phyloP scores from a whole-genome alignment of 23 red algal genomes.

The Gracilariopsis chorda region DNA sequence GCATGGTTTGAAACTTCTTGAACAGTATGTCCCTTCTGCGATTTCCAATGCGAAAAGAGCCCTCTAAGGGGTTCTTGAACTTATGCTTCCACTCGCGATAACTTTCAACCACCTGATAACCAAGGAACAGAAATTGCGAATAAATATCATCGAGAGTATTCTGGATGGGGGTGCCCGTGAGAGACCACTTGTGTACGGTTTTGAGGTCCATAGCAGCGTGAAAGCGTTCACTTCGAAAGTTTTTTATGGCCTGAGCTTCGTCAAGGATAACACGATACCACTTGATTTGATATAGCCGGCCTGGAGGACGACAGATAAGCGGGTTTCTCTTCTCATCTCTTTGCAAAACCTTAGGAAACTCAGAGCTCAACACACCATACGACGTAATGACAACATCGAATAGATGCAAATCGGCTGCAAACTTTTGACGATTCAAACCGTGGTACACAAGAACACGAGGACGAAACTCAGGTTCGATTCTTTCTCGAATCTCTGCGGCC shows the following conservation, averaged over 20 bases:
- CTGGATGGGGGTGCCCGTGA: slow-evolving; percentile 93
- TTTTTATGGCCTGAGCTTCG: slow-evolving; percentile 89
- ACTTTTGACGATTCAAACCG: slow-evolving; percentile 15
- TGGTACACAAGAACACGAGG: slow-evolving; percentile 64
- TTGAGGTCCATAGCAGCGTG: slow-evolving; percentile 41
- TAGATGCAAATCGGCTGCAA: neutral
- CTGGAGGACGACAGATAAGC: neutral
- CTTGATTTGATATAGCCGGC: slow-evolving; percentile 38
- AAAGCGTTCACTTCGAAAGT: slow-evolving; percentile 6
- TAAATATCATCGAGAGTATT: slow-evolving; percentile 85
- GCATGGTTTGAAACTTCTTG: slow-evolving; percentile 58
- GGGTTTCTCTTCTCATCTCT: neutral
- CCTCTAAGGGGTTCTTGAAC: slow-evolving; percentile 32
- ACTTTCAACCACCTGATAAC: slow-evolving; percentile 48
- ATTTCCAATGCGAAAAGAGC: neutral
- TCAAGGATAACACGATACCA: slow-evolving; percentile 89
- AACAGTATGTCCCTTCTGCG: neutral
- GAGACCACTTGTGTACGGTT: slow-evolving; percentile 45
- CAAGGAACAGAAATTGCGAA: slow-evolving; percentile 71
- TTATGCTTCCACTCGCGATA: slow-evolving; percentile 17
- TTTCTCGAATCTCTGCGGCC: slow-evolving; percentile 34
- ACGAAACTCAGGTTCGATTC: slow-evolving; percentile 13
- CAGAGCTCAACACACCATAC: slow-evolving; percentile 43
- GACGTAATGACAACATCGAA: slow-evolving; percentile 85
- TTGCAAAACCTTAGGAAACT: slow-evolving; percentile 37